Conservation (phyloP, 2,329 filamentous ascomycete genomes). For the Cryphonectria naterciae region DNA sequence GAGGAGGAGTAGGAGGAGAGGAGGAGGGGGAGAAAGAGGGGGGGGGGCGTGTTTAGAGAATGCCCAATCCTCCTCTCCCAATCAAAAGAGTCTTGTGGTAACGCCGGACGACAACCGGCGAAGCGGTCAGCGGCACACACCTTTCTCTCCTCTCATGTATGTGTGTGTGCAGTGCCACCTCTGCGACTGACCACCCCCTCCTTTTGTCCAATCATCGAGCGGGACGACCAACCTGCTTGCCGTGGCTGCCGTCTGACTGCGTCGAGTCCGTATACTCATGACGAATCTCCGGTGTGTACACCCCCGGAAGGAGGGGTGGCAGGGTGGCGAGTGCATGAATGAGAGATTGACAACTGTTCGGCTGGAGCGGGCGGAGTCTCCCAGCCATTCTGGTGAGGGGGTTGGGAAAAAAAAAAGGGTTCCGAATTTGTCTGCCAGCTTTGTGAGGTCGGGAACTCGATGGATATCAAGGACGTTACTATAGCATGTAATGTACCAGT, state of each 20-base stretch:
- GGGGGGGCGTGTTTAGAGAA: background rate
- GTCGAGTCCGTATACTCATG: constrained; percentile 15
- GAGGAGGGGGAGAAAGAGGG: background rate
- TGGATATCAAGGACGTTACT: background rate
- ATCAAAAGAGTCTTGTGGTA: constrained; percentile 3
- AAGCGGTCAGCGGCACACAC: constrained; percentile 25
- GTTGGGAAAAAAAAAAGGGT: background rate
- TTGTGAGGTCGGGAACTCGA: background rate
- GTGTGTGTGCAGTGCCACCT: constrained; percentile 26
- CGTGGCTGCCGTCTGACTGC: constrained; percentile 27
- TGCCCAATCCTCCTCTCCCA: background rate
- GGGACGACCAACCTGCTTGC: constrained; percentile 25
- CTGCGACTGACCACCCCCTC: constrained; percentile 6
- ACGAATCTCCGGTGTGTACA: constrained; percentile 8
- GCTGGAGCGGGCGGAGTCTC: background rate
- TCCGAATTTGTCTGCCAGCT: background rate
- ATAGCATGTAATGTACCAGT: background rate
- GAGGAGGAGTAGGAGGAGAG: background rate
- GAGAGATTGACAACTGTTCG: background rate
- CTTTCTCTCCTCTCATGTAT: background rate
- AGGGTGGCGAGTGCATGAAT: background rate
- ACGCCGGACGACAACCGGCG: constrained; percentile 20
- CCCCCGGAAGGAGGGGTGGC: background rate
- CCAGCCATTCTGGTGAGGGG: background rate
- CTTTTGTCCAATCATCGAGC: constrained; percentile 24